Conservation (phyloP, 441 rosid genomes). For the Dalechampia spathulata region DNA sequence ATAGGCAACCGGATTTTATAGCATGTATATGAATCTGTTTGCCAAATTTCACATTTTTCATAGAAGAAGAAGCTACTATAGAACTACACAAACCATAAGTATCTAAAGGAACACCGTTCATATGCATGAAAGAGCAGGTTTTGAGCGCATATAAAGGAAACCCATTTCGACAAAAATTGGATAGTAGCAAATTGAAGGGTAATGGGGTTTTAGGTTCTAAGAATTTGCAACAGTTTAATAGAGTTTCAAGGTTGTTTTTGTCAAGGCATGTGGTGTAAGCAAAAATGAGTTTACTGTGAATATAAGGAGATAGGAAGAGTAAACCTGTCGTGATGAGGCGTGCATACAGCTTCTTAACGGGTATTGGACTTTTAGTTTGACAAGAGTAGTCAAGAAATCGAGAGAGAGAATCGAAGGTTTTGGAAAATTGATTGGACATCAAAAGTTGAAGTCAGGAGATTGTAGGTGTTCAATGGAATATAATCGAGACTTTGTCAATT, state of each 20-base stretch:
- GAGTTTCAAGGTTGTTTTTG: constrained; percentile 16
- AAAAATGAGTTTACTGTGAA: constrained; percentile 29
- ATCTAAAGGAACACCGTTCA: constrained; percentile 30
- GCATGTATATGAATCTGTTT: constrained; percentile 36
- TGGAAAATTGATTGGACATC: constrained; percentile 14
- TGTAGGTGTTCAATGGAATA: background rate
- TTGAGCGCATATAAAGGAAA: constrained; percentile 27
- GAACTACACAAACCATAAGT: constrained; percentile 39
- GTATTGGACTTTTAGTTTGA: constrained; percentile 18
- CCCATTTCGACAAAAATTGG: constrained; percentile 40
- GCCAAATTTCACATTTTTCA: constrained; percentile 30
- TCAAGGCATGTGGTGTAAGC: constrained; percentile 24
- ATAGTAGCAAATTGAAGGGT: constrained; percentile 34
- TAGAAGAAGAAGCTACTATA: constrained; percentile 30
- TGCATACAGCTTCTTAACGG: constrained; percentile 28
- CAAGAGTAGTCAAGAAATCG: constrained; percentile 19
- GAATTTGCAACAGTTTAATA: constrained; percentile 32
- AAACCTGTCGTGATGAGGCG: constrained; percentile 27
- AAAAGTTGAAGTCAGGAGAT: background rate
- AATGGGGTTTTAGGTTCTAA: constrained; percentile 27
- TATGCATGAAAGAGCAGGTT: constrained; percentile 43
- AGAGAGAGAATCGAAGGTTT: constrained; percentile 8
- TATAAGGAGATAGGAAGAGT: constrained; percentile 17
- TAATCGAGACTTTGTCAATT: no score
- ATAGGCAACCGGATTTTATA: constrained; percentile 34